Conservation (phyloP, 2,329 filamentous ascomycete genomes). For the Beauveria varroae region DNA sequence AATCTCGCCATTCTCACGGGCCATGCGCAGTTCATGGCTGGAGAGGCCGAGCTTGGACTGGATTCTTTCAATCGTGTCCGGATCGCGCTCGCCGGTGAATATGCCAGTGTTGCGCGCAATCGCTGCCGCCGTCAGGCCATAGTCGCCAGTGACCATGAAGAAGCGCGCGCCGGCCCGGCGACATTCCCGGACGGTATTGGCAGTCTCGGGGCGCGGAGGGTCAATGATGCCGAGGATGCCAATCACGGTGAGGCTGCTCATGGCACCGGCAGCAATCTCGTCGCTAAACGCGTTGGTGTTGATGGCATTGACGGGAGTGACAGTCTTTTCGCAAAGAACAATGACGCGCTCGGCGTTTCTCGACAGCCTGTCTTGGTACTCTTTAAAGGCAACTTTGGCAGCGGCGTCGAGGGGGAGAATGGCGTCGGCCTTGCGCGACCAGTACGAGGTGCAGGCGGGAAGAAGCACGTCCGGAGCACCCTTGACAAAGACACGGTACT, state of each 20-base stretch:
- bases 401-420: constrained; percentile 28
- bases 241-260: constrained; percentile 37
- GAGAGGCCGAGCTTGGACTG: constrained; percentile 12
- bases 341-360: constrained; percentile 36
- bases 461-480: constrained; percentile 46
- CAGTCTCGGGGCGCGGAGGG: constrained; percentile 36
- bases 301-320: constrained; percentile 18
- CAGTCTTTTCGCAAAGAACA: constrained; percentile 32
- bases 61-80: constrained; percentile 25
- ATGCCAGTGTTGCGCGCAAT: constrained; percentile 61
- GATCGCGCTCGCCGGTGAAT: constrained; percentile 42
- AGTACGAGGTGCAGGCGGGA: constrained; percentile 27
- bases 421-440: constrained; percentile 23
- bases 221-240: constrained; percentile 46
- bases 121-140: constrained; percentile 52
- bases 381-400: constrained; percentile 25
- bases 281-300: constrained; percentile 42
- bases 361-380: constrained; percentile 32
- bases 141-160: constrained; percentile 42
- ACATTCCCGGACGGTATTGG: constrained; percentile 31
- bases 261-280: constrained; percentile 34
- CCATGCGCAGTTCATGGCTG: constrained; percentile 14
- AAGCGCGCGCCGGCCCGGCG: constrained; percentile 37
- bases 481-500: constrained; percentile 42
- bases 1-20: constrained; percentile 16